Percentiles rank a stretch among this genome's conserved stretches.
These are phyloP conservation scores for Anisodus acutangulus DNA, from an alignment of 257 asterid genomes.

Conservation along the genomic window DNA sequence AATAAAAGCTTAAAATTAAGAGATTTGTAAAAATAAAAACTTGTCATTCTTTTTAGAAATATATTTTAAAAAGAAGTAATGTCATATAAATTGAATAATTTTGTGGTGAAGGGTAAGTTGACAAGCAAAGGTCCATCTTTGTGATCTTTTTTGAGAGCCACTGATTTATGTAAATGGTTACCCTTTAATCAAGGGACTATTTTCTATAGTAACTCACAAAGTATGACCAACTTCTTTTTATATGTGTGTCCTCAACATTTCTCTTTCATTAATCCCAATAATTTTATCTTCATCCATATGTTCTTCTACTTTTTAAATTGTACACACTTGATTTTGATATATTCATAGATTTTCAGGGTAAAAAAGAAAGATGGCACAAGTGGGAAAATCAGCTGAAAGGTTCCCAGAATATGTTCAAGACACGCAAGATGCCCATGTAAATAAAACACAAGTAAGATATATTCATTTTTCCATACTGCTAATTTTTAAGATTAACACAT, in stretches of 20 bases:
- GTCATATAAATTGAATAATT: too few relatives aligned
- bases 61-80: too few relatives aligned
- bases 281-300: background rate
- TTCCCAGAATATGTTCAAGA: background rate
- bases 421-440: background rate
- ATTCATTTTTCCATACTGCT: background rate
- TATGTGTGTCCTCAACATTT: background rate
- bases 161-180: background rate
- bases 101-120: background rate
- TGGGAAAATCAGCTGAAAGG: constrained; percentile 1
- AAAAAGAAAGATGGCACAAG: constrained; percentile 4
- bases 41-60: too few relatives aligned
- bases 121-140: background rate
- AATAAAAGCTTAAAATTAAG: too few relatives aligned
- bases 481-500: too few relatives aligned
- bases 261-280: background rate
- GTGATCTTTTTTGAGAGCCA: background rate
- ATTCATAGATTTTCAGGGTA: background rate
- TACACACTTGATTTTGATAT: background rate
- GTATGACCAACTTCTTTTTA: constrained; percentile 11
- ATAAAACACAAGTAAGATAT: constrained; percentile 14
- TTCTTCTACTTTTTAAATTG: background rate
- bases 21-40: too few relatives aligned
- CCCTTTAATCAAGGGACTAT: constrained; percentile 16
- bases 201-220: constrained; percentile 10